A percentile compares a stretch with the other conserved stretches of the same genome.
phyloP scores from a whole-genome alignment of 345 rosid genomes.

The Acer negundo region DNA sequence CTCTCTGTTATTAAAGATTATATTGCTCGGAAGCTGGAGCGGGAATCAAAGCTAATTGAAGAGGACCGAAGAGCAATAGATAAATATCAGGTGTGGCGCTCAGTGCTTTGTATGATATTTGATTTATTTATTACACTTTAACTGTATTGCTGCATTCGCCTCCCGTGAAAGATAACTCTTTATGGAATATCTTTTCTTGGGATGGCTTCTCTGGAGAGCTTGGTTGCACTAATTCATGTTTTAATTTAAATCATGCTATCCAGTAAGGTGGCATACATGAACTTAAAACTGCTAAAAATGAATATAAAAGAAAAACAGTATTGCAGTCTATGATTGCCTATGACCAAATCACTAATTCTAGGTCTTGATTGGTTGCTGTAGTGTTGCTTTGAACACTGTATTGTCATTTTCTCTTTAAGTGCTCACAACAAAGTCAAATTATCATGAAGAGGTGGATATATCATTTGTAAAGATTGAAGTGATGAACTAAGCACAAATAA shows the following conservation, averaged over 20 bases:
- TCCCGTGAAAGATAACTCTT: neutral
- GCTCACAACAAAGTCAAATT: neutral
- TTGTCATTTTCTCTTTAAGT: neutral
- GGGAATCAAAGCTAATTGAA: slow-evolving; percentile 90
- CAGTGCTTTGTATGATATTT: neutral
- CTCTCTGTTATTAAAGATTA: slow-evolving; percentile 96
- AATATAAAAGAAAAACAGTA: neutral
- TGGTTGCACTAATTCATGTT: slow-evolving; percentile 1
- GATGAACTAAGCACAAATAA: neutral
- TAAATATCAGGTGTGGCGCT: slow-evolving; percentile 78
- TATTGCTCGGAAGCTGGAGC: slow-evolving; percentile 93
- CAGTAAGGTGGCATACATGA: neutral
- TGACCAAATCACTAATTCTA: neutral
- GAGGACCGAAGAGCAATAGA: slow-evolving; percentile 91
- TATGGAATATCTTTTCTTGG: neutral
- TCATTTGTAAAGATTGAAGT: neutral
- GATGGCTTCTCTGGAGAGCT: neutral
- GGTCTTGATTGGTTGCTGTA: neutral
- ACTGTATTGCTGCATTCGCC: slow-evolving; percentile 2
- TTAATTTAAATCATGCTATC: slow-evolving; percentile 1
- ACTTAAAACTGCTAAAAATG: neutral
- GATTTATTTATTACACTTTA: neutral
- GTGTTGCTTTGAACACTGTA: slow-evolving; percentile 1
- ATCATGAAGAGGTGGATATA: neutral
- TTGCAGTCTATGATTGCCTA: neutral